Evolutionary conservation across 352 stramenopile species (phyloP).

Genomic region (Pythium dissotocum): DNA sequence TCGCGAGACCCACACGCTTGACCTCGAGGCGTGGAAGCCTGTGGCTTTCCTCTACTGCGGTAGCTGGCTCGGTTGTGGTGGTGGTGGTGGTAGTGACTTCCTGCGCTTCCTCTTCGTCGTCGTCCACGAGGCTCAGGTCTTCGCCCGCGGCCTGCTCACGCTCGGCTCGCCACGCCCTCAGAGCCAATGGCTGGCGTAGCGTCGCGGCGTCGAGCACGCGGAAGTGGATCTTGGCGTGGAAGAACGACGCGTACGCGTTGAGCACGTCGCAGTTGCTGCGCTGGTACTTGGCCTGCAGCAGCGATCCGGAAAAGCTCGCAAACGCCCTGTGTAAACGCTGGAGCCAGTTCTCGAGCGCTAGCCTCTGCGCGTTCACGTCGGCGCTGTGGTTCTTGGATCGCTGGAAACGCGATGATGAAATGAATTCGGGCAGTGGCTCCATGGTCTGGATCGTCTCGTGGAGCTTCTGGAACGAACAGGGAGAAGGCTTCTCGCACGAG

Average conservation of each 20-base stretch:
- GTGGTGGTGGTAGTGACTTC: neutral
- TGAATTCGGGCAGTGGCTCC: constrained; percentile 39
- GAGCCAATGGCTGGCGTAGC: constrained; percentile 43
- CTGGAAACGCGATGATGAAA: constrained; percentile 30
- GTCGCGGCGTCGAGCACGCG: constrained; percentile 23
- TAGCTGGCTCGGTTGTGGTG: neutral
- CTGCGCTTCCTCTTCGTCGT: constrained; percentile 20
- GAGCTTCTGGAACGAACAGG: constrained; percentile 53
- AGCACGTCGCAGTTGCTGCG: constrained; percentile 41
- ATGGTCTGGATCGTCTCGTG: constrained; percentile 37
- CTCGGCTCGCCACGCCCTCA: constrained; percentile 50
- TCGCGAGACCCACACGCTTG: constrained; percentile 62
- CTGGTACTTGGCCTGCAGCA: constrained; percentile 46
- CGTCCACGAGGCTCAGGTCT: constrained; percentile 17
- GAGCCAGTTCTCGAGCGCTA: constrained; percentile 45
- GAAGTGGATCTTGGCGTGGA: constrained; percentile 55
- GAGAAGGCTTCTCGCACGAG: constrained; percentile 26
- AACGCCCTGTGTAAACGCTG: constrained; percentile 47
- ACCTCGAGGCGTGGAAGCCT: constrained; percentile 54
- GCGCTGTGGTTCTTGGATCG: neutral
- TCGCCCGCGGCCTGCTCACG: constrained; percentile 18
- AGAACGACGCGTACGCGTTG: constrained; percentile 50
- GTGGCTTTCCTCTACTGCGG: constrained; percentile 3
- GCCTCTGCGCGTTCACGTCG: constrained; percentile 31
- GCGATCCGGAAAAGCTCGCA: constrained; percentile 30